phyloP scores from a whole-genome alignment of 2,329 filamentous ascomycete species.

The Lithohypha guttulata region DNA sequence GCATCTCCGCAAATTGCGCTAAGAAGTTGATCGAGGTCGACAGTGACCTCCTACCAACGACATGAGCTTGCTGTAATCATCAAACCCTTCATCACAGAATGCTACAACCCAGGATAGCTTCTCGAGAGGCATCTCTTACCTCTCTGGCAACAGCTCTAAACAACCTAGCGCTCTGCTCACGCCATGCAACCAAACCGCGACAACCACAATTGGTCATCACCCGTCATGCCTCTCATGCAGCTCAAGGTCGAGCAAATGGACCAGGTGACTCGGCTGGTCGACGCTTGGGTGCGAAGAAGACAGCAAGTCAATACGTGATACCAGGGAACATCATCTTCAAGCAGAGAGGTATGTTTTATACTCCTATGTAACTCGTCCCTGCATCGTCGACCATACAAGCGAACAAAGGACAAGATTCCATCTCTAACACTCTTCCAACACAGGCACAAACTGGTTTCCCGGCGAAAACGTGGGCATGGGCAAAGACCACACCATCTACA shows the following conservation, averaged over 20 bases:
- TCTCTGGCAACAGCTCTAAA: conserved; percentile 23
- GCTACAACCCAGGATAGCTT: conserved; percentile 34
- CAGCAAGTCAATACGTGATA: conserved; percentile 84
- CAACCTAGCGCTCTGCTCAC: conserved; percentile 25
- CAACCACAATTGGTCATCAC: conserved; percentile 29
- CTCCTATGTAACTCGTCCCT: too few relatives aligned
- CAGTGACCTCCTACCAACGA: not conserved
- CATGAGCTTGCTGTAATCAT: not conserved
- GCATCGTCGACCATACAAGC: too few relatives aligned
- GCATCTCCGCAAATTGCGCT: not conserved
- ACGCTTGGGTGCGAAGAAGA: conserved; percentile 88
- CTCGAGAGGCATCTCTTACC: conserved; percentile 29
- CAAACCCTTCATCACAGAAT: conserved; percentile 20
- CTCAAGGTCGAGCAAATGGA: conserved; percentile 58
- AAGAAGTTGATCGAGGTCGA: not conserved
- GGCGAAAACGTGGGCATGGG: conserved; percentile 94
- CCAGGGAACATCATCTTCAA: conserved; percentile 97
- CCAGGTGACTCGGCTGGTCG: conserved; percentile 64
- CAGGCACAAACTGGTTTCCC: conserved; percentile 81
- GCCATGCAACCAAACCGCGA: conserved; percentile 23
- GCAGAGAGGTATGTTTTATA: conserved; percentile 52
- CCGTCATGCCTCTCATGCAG: conserved; percentile 53
- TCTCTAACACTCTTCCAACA: not conserved
- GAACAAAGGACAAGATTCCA: too few relatives aligned
- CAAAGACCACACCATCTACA: conserved; percentile 90